Evolutionary conservation across 164 flowering plant species (phyloP).

Genomic region (Warburgia ugandensis): DNA sequence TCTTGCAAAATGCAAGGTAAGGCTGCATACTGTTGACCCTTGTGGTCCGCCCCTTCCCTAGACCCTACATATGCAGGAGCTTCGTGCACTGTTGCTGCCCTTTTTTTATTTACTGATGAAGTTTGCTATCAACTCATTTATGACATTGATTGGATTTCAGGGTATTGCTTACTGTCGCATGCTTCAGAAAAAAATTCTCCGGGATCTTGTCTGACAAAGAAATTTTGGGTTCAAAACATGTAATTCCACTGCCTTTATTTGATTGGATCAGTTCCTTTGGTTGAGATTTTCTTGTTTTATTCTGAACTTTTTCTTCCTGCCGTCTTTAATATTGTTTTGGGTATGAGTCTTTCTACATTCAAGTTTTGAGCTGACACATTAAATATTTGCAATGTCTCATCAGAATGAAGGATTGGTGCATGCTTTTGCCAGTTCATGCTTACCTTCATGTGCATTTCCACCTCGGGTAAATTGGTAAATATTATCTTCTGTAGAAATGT

Average conservation of each 20-base stretch:
- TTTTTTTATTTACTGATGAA: background rate
- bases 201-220: constrained; percentile 61
- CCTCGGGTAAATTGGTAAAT: constrained; percentile 47
- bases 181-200: constrained; percentile 62
- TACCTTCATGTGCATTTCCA: constrained; percentile 37
- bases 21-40: no score
- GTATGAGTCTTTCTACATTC: constrained; percentile 1
- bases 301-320: background rate
- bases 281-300: background rate
- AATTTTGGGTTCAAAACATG: constrained; percentile 72
- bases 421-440: constrained; percentile 39
- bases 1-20: no score
- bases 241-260: constrained; percentile 21
- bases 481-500: constrained; percentile 4
- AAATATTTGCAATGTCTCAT: constrained; percentile 30
- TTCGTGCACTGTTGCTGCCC: background rate
- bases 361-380: constrained; percentile 24
- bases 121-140: constrained; percentile 6
- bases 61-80: no score
- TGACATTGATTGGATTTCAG: constrained; percentile 35
- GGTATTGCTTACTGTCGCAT: constrained; percentile 55
- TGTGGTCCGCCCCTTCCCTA: no score
- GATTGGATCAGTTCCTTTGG: constrained; percentile 2
- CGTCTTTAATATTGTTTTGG: background rate
- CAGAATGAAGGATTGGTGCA: constrained; percentile 81